These are phyloP conservation scores for Hypomontagnella monticulosa DNA, from an alignment of 495 filamentous ascomycete species.

Conservation along the genomic window DNA sequence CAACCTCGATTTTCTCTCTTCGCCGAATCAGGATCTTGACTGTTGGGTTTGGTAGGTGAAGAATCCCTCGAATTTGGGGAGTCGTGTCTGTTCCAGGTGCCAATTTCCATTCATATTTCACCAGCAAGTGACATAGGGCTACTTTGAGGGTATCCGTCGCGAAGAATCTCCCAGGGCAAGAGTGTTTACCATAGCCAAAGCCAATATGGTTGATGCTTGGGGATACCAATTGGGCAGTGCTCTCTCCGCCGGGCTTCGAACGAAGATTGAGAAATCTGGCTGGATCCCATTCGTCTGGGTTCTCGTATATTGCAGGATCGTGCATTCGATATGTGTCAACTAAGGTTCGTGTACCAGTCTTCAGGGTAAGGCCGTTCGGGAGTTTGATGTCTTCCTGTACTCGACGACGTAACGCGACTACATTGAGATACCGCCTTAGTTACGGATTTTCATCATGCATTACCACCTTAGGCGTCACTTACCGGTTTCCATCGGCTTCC, in stretches of 20 bases:
- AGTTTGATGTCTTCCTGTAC: slow-evolving; percentile 51
- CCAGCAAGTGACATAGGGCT: slow-evolving; percentile 49
- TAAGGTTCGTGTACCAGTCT: slow-evolving; percentile 56
- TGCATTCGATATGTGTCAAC: slow-evolving; percentile 47
- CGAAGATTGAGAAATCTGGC: slow-evolving; percentile 58
- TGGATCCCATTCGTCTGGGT: slow-evolving; percentile 57
- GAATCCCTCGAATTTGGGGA: not conserved
- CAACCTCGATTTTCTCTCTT: slow-evolving; percentile 18
- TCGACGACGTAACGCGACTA: slow-evolving; percentile 51
- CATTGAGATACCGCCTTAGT: not conserved
- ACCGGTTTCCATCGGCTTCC: slow-evolving; percentile 51
- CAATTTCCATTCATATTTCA: slow-evolving; percentile 55
- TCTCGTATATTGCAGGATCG: slow-evolving; percentile 56
- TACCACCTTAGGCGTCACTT: slow-evolving; percentile 22
- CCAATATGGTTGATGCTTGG: slow-evolving; percentile 52
- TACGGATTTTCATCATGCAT: not conserved
- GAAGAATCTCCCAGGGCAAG: slow-evolving; percentile 57
- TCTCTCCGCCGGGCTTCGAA: slow-evolving; percentile 51
- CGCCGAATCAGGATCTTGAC: slow-evolving; percentile 18
- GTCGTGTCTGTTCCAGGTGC: slow-evolving; percentile 16
- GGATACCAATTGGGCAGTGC: slow-evolving; percentile 56
- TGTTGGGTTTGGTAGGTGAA: not conserved
- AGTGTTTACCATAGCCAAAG: slow-evolving; percentile 53
- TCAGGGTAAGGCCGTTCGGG: slow-evolving; percentile 59
- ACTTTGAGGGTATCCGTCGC: slow-evolving; percentile 54